Evolutionary conservation across 176 grass and related monocot genomes (phyloP).

Genomic region (Carex pumila): DNA sequence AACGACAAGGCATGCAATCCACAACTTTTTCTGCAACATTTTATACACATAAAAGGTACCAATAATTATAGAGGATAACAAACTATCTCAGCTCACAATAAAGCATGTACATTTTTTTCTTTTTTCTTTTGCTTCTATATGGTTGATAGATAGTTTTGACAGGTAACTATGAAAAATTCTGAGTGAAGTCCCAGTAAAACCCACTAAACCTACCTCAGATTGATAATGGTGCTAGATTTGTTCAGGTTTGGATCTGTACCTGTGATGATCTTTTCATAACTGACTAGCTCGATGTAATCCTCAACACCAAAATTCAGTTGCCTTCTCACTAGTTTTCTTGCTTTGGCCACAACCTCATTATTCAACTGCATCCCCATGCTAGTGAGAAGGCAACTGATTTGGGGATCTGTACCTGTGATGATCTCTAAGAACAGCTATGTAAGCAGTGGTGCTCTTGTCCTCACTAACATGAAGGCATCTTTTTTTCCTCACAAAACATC

Average conservation of each 20-base stretch:
- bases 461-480: neutral
- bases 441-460: neutral
- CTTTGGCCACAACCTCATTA: neutral
- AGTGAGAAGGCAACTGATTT: too few species aligned
- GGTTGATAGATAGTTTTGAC: neutral
- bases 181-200: neutral
- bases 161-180: neutral
- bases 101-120: neutral
- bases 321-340: neutral
- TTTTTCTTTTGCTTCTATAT: neutral
- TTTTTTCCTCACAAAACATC: neutral
- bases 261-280: neutral
- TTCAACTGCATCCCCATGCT: neutral
- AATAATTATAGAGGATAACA: neutral
- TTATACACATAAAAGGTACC: neutral
- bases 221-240: neutral
- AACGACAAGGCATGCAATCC: neutral
- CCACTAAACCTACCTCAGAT: neutral
- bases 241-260: neutral
- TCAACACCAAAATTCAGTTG: neutral
- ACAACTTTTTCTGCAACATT: constrained; percentile 1
- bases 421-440: neutral
- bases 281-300: neutral
- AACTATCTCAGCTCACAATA: neutral
- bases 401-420: too few species aligned